Percentiles rank a stretch among this genome's conserved stretches.
phyloP scores from a whole-genome alignment of 805 yeast species.

The Wickerhamomyces bisporus region DNA sequence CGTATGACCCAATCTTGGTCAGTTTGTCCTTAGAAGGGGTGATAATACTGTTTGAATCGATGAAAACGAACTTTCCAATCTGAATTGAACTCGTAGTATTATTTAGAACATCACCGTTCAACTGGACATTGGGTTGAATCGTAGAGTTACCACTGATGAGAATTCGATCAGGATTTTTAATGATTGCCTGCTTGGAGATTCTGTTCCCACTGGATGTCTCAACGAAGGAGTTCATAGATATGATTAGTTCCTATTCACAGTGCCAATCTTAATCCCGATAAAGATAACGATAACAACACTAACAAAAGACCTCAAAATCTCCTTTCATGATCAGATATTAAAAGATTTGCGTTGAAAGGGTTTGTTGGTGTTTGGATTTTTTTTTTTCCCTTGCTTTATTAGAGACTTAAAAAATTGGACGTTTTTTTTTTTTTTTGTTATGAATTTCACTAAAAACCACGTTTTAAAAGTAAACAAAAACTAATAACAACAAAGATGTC shows the following conservation, averaged over 20 bases:
- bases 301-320: too few relatives aligned
- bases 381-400: too few relatives aligned
- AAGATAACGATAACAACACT: too few relatives aligned
- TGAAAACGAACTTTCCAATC: constrained; percentile 43
- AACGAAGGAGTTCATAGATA: constrained; percentile 21
- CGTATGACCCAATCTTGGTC: constrained; percentile 42
- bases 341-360: too few relatives aligned
- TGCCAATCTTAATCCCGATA: too few relatives aligned
- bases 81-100: constrained; percentile 27
- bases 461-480: neutral
- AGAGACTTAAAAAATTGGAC: too few relatives aligned
- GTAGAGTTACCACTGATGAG: constrained; percentile 43
- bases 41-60: constrained; percentile 28
- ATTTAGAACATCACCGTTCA: constrained; percentile 27
- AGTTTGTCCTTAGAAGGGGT: constrained; percentile 25
- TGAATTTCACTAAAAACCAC: neutral
- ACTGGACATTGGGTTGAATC: constrained; percentile 24
- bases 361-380: too few relatives aligned
- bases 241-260: too few relatives aligned
- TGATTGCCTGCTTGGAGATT: constrained; percentile 38
- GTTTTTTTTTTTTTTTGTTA: too few relatives aligned
- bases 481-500: neutral
- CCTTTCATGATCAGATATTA: too few relatives aligned
- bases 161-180: constrained; percentile 39
- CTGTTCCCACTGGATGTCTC: constrained; percentile 50